Evolutionary conservation across 345 rosid species (phyloP), one percentile per base, ranked within the genome.

Genomic region (Dovyalis caffra): DNA sequence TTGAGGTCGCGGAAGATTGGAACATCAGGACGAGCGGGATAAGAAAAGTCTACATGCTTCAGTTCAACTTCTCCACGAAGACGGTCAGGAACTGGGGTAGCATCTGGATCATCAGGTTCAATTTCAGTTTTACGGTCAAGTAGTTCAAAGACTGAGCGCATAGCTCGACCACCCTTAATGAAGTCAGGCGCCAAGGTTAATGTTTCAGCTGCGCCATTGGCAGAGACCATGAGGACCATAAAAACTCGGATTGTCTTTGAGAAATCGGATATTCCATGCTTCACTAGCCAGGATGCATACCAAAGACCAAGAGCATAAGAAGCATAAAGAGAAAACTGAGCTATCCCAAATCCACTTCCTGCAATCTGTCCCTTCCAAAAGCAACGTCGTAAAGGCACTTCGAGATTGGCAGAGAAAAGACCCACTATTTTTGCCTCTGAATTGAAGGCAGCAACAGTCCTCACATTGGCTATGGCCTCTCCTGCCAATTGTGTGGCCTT

Each of bases 311-410:
- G 97, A 76, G 99, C 96, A 72, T 95, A 95, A 34, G 99, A 93
- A 70, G 96, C 98, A 65, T 95, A 95, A 34, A 95, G 96, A 68
- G 86, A 76, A 76, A 95, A 95, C 78, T 95, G 99, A 77, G 99
- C 99, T 26, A 95, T 87, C 21, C 99, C 99, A 28, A 80, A 95
- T 35, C 99, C 99, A 69, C 93, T 91, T 76, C 99, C 99, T 18
- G 98, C 98, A 35, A 95, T 91, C 83, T 95, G 98, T 33, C 99
- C 99, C 85, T 95, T 95, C 99, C 99, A 95, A 79, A 95, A 95
- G 84, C 99, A 95, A 14, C 94, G 92, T 49, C 83, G 86, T 33
- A 95, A 71, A 1, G 99, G 99, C 65, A 74, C 81, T 79, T 93
- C 87, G 26, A 95, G 98, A 81, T 84, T 95, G 72, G 79, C 74